Conservation (phyloP, 2,329 filamentous ascomycete genomes). For the Fusarium sp. region DNA sequence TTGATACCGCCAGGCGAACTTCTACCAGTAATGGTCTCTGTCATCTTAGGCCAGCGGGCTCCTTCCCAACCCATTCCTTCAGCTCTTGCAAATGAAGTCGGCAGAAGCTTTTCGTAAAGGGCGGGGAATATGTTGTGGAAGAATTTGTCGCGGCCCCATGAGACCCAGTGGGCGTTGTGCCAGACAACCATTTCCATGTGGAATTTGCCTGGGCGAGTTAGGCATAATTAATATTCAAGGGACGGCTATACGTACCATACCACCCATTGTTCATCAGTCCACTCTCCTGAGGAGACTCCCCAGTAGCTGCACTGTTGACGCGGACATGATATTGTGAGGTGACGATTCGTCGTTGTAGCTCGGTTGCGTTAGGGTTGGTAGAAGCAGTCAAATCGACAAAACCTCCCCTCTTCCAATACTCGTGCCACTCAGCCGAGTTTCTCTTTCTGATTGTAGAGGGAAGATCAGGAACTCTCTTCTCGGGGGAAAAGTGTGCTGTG, state of each 20-base stretch:
- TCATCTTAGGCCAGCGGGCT: slow-evolving; percentile 54
- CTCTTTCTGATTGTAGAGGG: slow-evolving; percentile 40
- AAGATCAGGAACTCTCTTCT: slow-evolving; percentile 35
- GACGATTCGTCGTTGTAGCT: slow-evolving; percentile 55
- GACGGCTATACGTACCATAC: slow-evolving; percentile 46
- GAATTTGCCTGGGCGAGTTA: slow-evolving; percentile 45
- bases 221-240: accelerated
- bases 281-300: slow-evolving; percentile 53
- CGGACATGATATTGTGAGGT: slow-evolving; percentile 55
- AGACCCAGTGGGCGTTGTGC: slow-evolving; percentile 53
- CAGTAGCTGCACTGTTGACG: slow-evolving; percentile 51
- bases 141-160: slow-evolving; percentile 50
- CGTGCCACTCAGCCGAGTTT: slow-evolving; percentile 44
- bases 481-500: slow-evolving; percentile 48
- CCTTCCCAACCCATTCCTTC: slow-evolving; percentile 53
- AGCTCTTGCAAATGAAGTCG: slow-evolving; percentile 50
- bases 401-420: slow-evolving; percentile 52
- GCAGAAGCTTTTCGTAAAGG: slow-evolving; percentile 58
- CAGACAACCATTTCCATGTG: slow-evolving; percentile 56
- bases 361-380: slow-evolving; percentile 49
- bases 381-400: slow-evolving; percentile 53
- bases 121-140: slow-evolving; percentile 51
- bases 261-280: slow-evolving; percentile 57
- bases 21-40: slow-evolving; percentile 37
- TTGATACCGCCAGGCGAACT: slow-evolving; percentile 64